These are phyloP conservation scores for Eleusine coracana DNA, from an alignment of 176 grass and related monocot species.

Conservation along the genomic window DNA sequence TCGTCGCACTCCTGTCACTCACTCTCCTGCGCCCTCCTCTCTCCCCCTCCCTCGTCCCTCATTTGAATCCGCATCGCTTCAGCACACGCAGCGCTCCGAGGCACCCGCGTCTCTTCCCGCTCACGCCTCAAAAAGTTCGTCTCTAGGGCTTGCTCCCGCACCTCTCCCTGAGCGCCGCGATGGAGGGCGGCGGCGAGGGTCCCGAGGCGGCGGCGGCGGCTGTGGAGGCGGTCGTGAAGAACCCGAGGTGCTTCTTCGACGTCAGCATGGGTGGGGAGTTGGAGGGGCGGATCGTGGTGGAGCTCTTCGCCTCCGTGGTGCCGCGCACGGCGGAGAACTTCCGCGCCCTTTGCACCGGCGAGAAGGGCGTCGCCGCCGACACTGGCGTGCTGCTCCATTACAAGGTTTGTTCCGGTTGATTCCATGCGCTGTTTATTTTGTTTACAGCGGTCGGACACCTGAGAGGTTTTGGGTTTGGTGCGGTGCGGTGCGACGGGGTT, in stretches of 20 bases:
- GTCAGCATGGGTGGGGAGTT: constrained; percentile 82
- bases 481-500: neutral
- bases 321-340: constrained; percentile 93
- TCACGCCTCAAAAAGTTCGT: neutral
- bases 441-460: neutral
- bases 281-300: constrained; percentile 89
- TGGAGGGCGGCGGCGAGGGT: constrained; percentile 45
- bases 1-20: neutral
- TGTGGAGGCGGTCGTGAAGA: constrained; percentile 22
- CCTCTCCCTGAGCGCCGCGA: constrained; percentile 9
- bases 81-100: constrained; percentile 16
- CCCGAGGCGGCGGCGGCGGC: constrained; percentile 25
- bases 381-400: constrained; percentile 74
- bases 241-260: constrained; percentile 83
- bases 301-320: constrained; percentile 70
- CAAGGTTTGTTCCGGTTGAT: constrained; percentile 46
- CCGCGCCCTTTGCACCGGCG: constrained; percentile 91
- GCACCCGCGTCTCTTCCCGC: neutral
- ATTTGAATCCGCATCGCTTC: constrained; percentile 50
- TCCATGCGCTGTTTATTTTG: neutral
- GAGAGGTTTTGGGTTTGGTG: neutral
- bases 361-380: constrained; percentile 65
- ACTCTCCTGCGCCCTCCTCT: neutral
- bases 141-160: constrained; percentile 39
- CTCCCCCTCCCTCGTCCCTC: constrained; percentile 22